Evolutionary conservation across 768 basidiomycete genomes (phyloP).

Genomic region (Leccinum longicurvipes): DNA sequence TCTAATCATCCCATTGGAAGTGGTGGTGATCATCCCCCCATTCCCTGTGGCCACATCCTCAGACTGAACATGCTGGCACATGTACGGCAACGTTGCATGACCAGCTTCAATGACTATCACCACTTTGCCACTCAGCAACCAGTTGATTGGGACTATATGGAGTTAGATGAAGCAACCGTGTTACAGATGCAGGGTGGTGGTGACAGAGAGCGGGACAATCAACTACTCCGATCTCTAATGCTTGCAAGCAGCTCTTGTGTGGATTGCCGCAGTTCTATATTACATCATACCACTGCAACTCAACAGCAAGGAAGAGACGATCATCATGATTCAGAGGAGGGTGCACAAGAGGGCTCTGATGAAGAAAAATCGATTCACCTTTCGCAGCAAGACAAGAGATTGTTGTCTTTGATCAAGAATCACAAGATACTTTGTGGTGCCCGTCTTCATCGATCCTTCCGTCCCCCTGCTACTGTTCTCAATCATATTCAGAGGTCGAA

Average conservation of each 20-base stretch:
- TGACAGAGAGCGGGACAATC: background rate
- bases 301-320: too few species aligned
- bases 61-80: background rate
- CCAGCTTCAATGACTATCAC: background rate
- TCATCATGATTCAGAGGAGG: background rate
- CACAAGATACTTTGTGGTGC: constrained; percentile 1
- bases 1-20: background rate
- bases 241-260: background rate
- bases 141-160: background rate
- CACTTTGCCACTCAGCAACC: background rate
- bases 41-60: constrained; percentile 2
- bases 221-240: background rate
- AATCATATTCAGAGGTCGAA: background rate
- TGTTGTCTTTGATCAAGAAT: background rate
- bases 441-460: too few species aligned
- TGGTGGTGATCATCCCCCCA: background rate
- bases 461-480: background rate
- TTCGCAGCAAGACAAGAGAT: background rate
- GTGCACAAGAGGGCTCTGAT: too few species aligned
- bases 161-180: background rate
- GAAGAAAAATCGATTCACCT: background rate
- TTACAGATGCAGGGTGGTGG: background rate
- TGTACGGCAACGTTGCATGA: background rate
- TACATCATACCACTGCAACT: background rate
- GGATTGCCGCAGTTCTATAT: background rate